Base-by-base conservation (phyloP, 805 yeast species). In the Starmerella lactis-condensi region DNA sequence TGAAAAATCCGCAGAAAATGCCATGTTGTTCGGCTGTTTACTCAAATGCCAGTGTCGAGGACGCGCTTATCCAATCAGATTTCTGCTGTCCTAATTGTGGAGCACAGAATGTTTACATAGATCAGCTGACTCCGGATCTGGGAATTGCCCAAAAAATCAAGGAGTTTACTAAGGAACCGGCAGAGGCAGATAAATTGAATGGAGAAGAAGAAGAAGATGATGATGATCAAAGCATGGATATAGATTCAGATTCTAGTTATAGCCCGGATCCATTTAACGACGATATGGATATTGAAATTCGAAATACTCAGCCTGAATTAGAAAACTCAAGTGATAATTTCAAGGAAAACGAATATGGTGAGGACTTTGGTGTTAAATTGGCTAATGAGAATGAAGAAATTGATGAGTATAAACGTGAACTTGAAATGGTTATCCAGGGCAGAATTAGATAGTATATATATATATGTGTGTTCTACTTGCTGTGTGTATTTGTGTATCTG, bases 31-130 rank as follows among this genome's bases (percentile, higher is more conserved):
- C 58, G 9, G 65, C 58, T 25, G 48, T 61, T 0, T 69, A 69
- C 38, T 68, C 85, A 2, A 64, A 68, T 39, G 65, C 64, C 17
- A 57, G 75, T 20, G 66, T 76, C 33, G 83, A 76, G 44, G 68
- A 67, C 38, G 51, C 64, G 6, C 56, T 85, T 17, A 62, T 85
- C 31, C 92, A 78, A 17, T 66, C 70, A 34, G 96, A 85, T 47
- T 85, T 85, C 56, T 70, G 67, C 23, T 85, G 98, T 55, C 96
- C 98, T 4, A 72, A 70, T 40, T 85, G 98, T 57, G 68, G 65
- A 2, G 64, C 62, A 12, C 69, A 67, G 16, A 94, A 82, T 35
- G 62, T 78, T 1, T 70, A 70, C 38, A 60, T 85, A 29, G 98
- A 85, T 52, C 65, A 72, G 12, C 57, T 85, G 28, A 58, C 60